Percentiles rank a stretch among this genome's conserved stretches.
Evolutionary conservation across 2,329 filamentous ascomycete genomes (phyloP).

Genomic region (Colletotrichum eleusines): DNA sequence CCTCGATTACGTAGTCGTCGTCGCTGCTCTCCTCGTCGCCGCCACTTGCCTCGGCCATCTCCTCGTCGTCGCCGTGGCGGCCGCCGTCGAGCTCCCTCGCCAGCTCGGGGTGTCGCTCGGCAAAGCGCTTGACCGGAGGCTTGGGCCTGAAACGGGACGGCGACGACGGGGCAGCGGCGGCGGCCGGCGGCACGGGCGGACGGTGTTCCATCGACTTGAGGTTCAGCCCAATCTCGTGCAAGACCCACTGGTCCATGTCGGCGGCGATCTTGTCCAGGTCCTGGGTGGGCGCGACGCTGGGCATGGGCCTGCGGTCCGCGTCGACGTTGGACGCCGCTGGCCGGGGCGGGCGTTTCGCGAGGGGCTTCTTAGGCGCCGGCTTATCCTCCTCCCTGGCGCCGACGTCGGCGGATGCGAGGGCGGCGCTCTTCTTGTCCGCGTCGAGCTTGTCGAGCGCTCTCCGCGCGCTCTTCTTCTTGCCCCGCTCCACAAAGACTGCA

Average conservation of each 20-base stretch:
- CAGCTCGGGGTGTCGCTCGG: conserved; percentile 65
- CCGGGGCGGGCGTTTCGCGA: conserved; percentile 31
- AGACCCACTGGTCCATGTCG: conserved; percentile 70
- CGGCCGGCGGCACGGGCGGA: conserved; percentile 46
- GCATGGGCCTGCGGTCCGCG: conserved; percentile 38
- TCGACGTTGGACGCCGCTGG: conserved; percentile 3
- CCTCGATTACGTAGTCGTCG: conserved; percentile 73
- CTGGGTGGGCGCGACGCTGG: conserved; percentile 52
- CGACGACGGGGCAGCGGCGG: conserved; percentile 17
- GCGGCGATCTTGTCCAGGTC: conserved; percentile 64
- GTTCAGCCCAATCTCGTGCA: conserved; percentile 68
- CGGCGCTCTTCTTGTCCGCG: conserved; percentile 40
- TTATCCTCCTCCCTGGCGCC: conserved; percentile 7
- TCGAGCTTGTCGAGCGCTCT: conserved; percentile 46
- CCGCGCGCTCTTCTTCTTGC: conserved; percentile 51
- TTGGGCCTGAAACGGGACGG: conserved; percentile 67
- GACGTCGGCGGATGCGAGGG: neutral
- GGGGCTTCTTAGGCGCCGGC: conserved; percentile 34
- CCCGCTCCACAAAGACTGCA: conserved; percentile 69
- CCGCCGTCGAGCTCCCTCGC: conserved; percentile 42
- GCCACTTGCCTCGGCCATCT: conserved; percentile 56
- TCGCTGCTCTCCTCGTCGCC: conserved; percentile 59
- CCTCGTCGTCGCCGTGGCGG: conserved; percentile 49
- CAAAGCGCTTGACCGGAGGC: conserved; percentile 65
- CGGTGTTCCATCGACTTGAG: conserved; percentile 61